Conservation (phyloP, 768 basidiomycete genomes). For the Amanita rubescens region DNA sequence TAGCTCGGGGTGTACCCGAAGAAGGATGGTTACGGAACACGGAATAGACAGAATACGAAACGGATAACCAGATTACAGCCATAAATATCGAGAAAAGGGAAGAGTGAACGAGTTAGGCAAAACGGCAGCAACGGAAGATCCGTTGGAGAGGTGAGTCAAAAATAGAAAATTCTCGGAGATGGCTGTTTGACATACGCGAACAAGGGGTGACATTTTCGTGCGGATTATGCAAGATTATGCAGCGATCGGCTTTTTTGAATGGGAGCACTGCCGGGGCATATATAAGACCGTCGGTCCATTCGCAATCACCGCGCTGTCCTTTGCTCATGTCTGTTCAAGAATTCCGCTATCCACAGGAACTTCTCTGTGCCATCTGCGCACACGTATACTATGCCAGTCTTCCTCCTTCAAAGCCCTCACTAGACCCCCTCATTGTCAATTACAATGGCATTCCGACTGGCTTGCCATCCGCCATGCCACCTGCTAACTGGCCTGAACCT, state of each 20-base stretch:
- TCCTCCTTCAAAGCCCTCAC: conserved; percentile 46
- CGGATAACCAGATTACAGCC: not conserved
- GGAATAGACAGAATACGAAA: not conserved
- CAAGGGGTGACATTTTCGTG: not conserved
- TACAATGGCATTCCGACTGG: conserved; percentile 48
- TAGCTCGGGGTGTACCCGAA: not conserved
- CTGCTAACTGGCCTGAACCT: conserved; percentile 62
- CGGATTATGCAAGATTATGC: not conserved
- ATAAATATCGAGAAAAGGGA: not conserved
- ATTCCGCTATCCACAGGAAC: conserved; percentile 57
- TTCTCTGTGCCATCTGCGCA: conserved; percentile 66
- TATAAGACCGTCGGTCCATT: conserved; percentile 9
- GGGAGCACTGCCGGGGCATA: not conserved
- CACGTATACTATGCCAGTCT: conserved; percentile 61
- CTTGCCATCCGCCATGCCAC: conserved; percentile 68
- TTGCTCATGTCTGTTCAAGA: conserved; percentile 2
- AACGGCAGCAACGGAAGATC: not conserved
- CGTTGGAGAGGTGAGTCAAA: not conserved
- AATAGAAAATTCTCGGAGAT: too few species aligned
- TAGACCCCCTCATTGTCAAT: conserved; percentile 59
- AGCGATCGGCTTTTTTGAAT: not conserved
- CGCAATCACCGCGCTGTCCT: conserved; percentile 8
- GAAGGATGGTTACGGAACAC: not conserved
- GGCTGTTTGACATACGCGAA: not conserved
- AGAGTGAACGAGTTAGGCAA: not conserved